Evolutionary conservation across 164 flowering plant species (phyloP).

Genomic region (Chloranthus sessilifolius): DNA sequence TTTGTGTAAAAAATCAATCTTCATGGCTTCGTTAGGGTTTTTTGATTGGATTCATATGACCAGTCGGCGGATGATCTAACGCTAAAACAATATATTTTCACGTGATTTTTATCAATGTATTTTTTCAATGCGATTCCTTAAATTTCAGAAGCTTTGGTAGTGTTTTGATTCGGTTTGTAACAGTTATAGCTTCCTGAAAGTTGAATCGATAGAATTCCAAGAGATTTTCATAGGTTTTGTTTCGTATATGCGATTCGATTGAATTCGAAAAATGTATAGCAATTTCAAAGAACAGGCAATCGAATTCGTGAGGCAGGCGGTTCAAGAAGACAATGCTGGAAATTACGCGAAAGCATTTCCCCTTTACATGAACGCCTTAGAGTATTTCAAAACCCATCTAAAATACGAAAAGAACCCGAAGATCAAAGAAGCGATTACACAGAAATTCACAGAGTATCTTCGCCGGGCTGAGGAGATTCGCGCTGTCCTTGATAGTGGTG

Average conservation of each 20-base stretch:
- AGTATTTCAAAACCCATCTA: constrained; percentile 88
- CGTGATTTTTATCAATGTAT: too few relatives aligned
- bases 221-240: not conserved
- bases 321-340: constrained; percentile 91
- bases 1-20: too few relatives aligned
- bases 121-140: too few relatives aligned
- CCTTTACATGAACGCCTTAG: constrained; percentile 93
- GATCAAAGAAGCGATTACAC: constrained; percentile 86
- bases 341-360: constrained; percentile 91
- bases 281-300: constrained; percentile 98
- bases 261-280: constrained; percentile 66
- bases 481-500: constrained; percentile 72
- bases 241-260: constrained; percentile 16
- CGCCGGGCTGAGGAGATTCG: constrained; percentile 99
- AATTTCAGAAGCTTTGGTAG: too few relatives aligned
- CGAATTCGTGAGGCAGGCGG: constrained; percentile 95
- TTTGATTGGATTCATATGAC: too few relatives aligned
- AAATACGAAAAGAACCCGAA: constrained; percentile 98
- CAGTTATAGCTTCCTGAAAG: too few relatives aligned
- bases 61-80: too few relatives aligned
- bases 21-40: too few relatives aligned
- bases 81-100: too few relatives aligned
- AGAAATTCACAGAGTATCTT: constrained; percentile 90
- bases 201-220: too few relatives aligned
- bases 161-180: too few relatives aligned